Percentiles rank a stretch among this genome's conserved stretches.
Conservation (phyloP, 495 filamentous ascomycete species). For the Aspergillus baeticus region DNA sequence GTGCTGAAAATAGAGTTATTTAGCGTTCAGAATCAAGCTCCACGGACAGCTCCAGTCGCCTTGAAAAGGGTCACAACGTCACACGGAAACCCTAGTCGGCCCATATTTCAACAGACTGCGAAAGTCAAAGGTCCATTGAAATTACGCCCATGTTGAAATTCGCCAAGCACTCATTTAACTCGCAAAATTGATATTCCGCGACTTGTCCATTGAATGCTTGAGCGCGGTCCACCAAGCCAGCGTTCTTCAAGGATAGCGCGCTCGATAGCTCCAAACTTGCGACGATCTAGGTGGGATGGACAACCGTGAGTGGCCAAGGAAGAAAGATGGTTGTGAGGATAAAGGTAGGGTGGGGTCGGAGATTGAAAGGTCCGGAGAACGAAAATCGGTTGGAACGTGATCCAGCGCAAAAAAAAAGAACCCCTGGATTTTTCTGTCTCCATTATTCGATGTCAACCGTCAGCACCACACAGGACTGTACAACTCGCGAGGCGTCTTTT, state of each 20-base stretch:
- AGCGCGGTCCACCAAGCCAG: not conserved
- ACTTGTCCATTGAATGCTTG: not conserved
- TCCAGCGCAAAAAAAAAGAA: not conserved
- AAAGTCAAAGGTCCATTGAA: too few species aligned
- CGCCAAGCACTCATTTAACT: too few species aligned
- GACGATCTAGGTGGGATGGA: not conserved
- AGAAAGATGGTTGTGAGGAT: not conserved
- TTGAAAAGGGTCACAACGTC: too few species aligned
- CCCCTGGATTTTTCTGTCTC: constrained; percentile 5
- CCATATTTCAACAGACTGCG: not conserved
- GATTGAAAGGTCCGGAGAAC: not conserved
- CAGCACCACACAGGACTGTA: not conserved
- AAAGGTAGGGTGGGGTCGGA: not conserved
- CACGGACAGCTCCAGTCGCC: not conserved
- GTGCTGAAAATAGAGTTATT: not conserved
- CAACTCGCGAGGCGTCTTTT: not conserved
- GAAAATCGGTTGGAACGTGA: not conserved
- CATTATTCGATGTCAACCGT: not conserved
- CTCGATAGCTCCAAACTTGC: not conserved
- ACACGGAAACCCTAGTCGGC: too few species aligned
- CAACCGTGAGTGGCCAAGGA: not conserved
- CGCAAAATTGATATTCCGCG: too few species aligned
- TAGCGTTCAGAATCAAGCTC: not conserved
- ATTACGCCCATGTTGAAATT: too few species aligned
- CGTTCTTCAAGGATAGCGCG: not conserved